Evolutionary conservation across 2,329 filamentous ascomycete genomes (phyloP).

Genomic region (Alternaria triticimaculans): DNA sequence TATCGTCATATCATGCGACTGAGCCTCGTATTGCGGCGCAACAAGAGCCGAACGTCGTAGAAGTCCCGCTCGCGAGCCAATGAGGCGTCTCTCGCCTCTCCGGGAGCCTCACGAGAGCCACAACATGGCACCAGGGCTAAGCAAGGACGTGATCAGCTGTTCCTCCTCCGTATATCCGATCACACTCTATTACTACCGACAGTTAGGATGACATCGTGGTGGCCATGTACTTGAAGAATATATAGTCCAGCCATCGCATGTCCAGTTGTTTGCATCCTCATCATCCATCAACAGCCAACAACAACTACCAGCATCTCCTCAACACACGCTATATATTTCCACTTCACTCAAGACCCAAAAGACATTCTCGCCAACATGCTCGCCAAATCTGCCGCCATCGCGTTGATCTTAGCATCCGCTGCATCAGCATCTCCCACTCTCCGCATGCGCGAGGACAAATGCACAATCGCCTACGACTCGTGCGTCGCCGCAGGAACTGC

Average conservation of each 20-base stretch:
- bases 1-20: neutral
- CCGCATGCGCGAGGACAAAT: conserved; percentile 7
- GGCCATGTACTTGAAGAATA: neutral
- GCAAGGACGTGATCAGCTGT: neutral
- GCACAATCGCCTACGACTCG: conserved; percentile 11
- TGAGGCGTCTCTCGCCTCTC: neutral
- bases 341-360: neutral
- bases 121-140: neutral
- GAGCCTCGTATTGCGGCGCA: conserved; percentile 2
- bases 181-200: neutral
- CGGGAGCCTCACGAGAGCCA: neutral
- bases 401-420: conserved; percentile 12
- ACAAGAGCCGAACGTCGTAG: neutral
- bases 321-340: neutral
- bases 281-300: neutral
- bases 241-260: neutral
- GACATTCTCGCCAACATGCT: conserved; percentile 8
- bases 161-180: neutral
- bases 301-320: neutral
- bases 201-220: neutral
- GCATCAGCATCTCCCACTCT: conserved; percentile 12
- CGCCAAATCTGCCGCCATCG: conserved; percentile 9
- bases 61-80: neutral
- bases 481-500: conserved; percentile 18
- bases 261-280: neutral